These are phyloP conservation scores for Acephala macrosclerotiorum DNA, from an alignment of 2,329 filamentous ascomycete genomes.

Conservation along the genomic window DNA sequence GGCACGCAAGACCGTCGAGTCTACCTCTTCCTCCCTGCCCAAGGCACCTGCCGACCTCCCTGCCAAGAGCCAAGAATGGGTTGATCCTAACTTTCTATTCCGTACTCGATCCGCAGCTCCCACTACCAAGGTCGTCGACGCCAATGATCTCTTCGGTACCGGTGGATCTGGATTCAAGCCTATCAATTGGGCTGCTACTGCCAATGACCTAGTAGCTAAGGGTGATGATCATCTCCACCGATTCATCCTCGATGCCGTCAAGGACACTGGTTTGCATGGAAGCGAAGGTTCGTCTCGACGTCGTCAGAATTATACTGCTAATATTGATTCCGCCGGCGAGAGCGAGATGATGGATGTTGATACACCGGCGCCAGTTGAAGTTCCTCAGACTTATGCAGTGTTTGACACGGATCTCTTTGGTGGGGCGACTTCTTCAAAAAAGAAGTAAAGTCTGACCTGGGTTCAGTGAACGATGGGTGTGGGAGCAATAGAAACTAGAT, in stretches of 20 bases:
- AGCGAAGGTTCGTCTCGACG: neutral
- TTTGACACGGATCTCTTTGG: too few relatives aligned
- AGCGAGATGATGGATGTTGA: neutral
- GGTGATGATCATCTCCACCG: neutral
- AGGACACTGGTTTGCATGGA: neutral
- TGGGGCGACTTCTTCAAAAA: too few relatives aligned
- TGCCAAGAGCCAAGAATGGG: neutral
- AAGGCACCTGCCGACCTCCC: neutral
- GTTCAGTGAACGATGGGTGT: too few relatives aligned
- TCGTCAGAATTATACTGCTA: neutral
- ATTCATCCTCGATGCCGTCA: neutral
- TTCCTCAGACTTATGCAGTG: too few relatives aligned
- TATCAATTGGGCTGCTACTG: neutral
- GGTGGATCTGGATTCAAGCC: neutral
- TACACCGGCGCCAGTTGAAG: neutral
- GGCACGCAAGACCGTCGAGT: neutral
- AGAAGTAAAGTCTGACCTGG: too few relatives aligned
- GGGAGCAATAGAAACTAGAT: too few relatives aligned
- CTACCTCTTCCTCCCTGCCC: neutral
- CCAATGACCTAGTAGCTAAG: neutral
- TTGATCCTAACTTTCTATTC: neutral
- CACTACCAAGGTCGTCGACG: neutral
- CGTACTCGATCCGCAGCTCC: neutral
- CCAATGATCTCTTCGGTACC: neutral
- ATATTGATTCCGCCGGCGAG: neutral